These are phyloP conservation scores for Yamadazyma atmosphaerica DNA, from an alignment of 1,139 yeast genomes.

Conservation along the genomic window DNA sequence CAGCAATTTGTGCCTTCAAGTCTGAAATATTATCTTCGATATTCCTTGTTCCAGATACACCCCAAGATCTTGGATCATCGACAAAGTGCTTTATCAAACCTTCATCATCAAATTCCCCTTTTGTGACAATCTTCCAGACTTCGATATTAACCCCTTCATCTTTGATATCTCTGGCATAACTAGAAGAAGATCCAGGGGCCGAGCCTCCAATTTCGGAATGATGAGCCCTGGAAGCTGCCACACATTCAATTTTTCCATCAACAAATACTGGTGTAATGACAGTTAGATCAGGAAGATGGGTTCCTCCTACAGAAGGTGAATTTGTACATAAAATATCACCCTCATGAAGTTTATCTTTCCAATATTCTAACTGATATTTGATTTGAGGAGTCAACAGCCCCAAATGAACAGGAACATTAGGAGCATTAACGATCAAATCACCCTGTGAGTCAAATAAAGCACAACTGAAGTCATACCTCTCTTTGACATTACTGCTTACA, in stretches of 20 bases:
- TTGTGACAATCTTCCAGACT: slow-evolving; percentile 54
- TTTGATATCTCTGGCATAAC: slow-evolving; percentile 58
- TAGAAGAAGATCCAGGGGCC: slow-evolving; percentile 67
- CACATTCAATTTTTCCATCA: slow-evolving; percentile 48
- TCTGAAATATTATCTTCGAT: slow-evolving; percentile 43
- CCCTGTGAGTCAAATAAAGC: slow-evolving; percentile 21
- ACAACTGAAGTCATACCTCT: slow-evolving; percentile 32
- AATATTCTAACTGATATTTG: slow-evolving; percentile 17
- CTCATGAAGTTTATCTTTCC: slow-evolving; percentile 17
- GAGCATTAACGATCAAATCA: slow-evolving; percentile 22
- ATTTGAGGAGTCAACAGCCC: slow-evolving; percentile 24
- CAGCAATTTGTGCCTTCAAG: slow-evolving; percentile 46
- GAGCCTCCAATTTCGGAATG: slow-evolving; percentile 71
- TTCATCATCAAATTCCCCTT: slow-evolving; percentile 57
- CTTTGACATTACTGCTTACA: slow-evolving; percentile 23
- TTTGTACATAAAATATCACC: slow-evolving; percentile 23
- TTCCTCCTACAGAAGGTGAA: slow-evolving; percentile 22
- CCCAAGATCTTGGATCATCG: slow-evolving; percentile 55
- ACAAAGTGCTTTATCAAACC: slow-evolving; percentile 47
- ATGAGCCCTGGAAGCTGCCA: slow-evolving; percentile 67
- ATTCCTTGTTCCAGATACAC: slow-evolving; percentile 60
- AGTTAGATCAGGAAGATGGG: slow-evolving; percentile 24
- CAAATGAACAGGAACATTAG: slow-evolving; percentile 23
- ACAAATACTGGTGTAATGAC: slow-evolving; percentile 21
- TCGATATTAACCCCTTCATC: slow-evolving; percentile 66